Evolutionary conservation across 257 asterid genomes (phyloP).

Genomic region (Lithospermum erythrorhizon): DNA sequence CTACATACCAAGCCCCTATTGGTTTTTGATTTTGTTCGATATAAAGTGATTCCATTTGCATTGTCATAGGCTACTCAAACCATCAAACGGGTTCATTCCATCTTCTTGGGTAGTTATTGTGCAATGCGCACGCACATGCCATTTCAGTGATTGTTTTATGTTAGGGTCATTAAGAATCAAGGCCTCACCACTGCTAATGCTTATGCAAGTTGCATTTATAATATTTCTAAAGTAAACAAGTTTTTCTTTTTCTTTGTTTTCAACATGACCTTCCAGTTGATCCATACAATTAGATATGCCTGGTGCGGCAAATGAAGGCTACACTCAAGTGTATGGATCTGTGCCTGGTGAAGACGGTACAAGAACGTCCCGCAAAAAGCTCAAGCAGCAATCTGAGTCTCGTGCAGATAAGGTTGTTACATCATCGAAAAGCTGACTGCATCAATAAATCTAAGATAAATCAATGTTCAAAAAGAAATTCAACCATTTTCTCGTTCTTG

Average conservation of each 20-base stretch:
- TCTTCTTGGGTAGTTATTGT: no score
- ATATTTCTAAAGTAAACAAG: neutral
- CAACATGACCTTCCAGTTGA: neutral
- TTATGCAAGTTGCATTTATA: neutral
- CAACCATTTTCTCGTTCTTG: conserved; percentile 27
- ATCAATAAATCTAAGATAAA: conserved; percentile 24
- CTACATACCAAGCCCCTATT: no score
- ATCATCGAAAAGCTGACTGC: conserved; percentile 18
- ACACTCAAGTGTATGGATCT: conserved; percentile 10
- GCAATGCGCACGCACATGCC: no score
- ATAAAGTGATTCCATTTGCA: no score
- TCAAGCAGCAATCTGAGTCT: conserved; percentile 31
- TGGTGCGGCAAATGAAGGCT: conserved; percentile 26
- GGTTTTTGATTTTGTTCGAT: no score
- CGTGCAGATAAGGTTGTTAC: conserved; percentile 18
- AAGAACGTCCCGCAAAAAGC: conserved; percentile 28
- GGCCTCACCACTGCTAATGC: neutral
- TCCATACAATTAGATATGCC: conserved; percentile 36
- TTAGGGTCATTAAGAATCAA: neutral
- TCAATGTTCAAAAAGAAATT: conserved; percentile 32
- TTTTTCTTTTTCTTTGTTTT: neutral
- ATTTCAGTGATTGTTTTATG: no score
- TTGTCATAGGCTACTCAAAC: no score
- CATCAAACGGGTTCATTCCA: no score
- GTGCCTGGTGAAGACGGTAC: conserved; percentile 25